A percentile compares a stretch with the other conserved stretches of the same genome.
Conservation (phyloP, 176 grass and related monocot species). For the Paspalum vaginatum region DNA sequence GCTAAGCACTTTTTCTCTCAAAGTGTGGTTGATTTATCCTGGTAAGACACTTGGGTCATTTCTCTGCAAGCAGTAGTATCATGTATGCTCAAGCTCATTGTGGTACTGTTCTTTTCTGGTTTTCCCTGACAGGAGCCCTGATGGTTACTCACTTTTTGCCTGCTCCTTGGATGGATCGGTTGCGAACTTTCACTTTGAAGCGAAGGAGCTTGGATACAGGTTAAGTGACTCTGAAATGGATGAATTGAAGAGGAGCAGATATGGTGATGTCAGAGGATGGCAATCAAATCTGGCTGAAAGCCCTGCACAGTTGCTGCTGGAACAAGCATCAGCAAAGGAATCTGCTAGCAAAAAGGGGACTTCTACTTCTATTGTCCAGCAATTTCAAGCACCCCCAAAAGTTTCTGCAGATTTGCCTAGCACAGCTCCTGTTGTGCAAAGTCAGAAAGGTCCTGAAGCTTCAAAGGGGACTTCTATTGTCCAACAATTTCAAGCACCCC, state of each 20-base stretch:
- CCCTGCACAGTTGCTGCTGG: slow-evolving; percentile 79
- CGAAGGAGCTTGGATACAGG: slow-evolving; percentile 86
- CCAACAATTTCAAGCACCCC: slow-evolving; percentile 53
- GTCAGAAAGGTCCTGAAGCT: slow-evolving; percentile 63
- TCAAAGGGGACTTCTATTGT: slow-evolving; percentile 38
- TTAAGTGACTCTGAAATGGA: slow-evolving; percentile 89
- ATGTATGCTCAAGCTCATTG: slow-evolving; percentile 27
- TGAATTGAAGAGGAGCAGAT: slow-evolving; percentile 87
- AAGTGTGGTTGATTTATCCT: slow-evolving; percentile 97
- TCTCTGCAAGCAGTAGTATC: slow-evolving; percentile 13
- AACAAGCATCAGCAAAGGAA: slow-evolving; percentile 79
- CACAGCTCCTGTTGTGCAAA: slow-evolving; percentile 38
- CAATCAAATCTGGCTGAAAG: slow-evolving; percentile 93
- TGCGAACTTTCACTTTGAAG: slow-evolving; percentile 88
- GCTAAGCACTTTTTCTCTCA: slow-evolving; percentile 97
- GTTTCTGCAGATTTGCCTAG: slow-evolving; percentile 51
- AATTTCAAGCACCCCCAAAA: slow-evolving; percentile 52
- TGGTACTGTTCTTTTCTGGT: slow-evolving; percentile 30
- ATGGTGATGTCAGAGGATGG: slow-evolving; percentile 85
- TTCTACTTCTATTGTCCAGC: slow-evolving; percentile 44
- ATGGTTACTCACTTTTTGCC: slow-evolving; percentile 94
- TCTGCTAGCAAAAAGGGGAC: slow-evolving; percentile 57
- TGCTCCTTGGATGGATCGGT: slow-evolving; percentile 95
- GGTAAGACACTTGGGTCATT: slow-evolving; percentile 49
- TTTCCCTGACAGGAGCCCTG: slow-evolving; percentile 78